Evolutionary conservation across 805 yeast genomes (phyloP).

Genomic region (Candida coleopterorum): DNA sequence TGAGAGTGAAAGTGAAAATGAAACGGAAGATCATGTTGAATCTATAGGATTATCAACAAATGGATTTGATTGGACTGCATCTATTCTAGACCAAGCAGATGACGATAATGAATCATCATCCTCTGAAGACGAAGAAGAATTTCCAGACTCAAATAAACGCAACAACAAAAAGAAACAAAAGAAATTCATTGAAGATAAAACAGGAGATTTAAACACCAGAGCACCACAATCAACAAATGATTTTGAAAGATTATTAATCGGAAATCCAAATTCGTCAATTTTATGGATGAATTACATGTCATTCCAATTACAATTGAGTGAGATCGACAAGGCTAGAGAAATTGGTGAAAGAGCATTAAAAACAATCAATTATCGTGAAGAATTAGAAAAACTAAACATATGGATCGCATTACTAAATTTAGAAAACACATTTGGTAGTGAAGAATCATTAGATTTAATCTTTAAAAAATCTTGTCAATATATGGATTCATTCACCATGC

Average conservation of each 20-base stretch:
- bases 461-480: conserved; percentile 84
- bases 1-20: conserved; percentile 21
- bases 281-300: conserved; percentile 99
- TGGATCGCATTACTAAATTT: conserved; percentile 95
- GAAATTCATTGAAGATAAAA: conserved; percentile 65
- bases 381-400: conserved; percentile 85
- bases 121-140: conserved; percentile 58
- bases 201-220: conserved; percentile 76
- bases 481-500: conserved; percentile 84
- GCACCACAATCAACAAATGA: conserved; percentile 91
- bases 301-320: conserved; percentile 91
- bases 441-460: conserved; percentile 71
- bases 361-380: conserved; percentile 86
- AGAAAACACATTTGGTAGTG: conserved; percentile 90
- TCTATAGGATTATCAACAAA: conserved; percentile 65
- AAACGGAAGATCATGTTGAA: conserved; percentile 18
- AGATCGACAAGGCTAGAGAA: conserved; percentile 90
- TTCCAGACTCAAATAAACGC: conserved; percentile 38
- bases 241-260: conserved; percentile 85
- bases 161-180: conserved; percentile 45
- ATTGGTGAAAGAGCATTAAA: conserved; percentile 89
- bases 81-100: conserved; percentile 75
- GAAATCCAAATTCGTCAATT: conserved; percentile 90
- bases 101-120: conserved; percentile 48
- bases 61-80: conserved; percentile 96